Evolutionary conservation across 352 stramenopile species (phyloP), one percentile per base, ranked within the genome.

Genomic region (Phytopythium oedochilum): DNA sequence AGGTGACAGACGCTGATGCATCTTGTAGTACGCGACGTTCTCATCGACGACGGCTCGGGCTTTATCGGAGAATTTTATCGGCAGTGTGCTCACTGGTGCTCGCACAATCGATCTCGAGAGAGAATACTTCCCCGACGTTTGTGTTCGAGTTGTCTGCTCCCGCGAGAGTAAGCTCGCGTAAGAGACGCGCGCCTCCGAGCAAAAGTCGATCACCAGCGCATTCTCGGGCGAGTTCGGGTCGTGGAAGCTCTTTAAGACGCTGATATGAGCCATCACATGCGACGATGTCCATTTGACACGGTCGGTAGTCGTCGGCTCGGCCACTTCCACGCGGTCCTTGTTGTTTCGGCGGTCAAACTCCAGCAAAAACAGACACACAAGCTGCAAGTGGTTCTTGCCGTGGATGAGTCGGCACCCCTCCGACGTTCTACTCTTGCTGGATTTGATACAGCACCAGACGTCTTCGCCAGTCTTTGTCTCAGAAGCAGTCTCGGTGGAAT

Each of bases 161-260:
- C 55, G 49, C 15, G 58, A 31, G 1, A 61, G 61, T 31, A 76
- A 35, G 12, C 66, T 45, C 0, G 53, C 14, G 40, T 70, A 64
- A 20, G 55, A 53, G 11, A 60, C 53, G 0, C 70, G 70, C 6
- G 61, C 61, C 42, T 76, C 60, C 0, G 59, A 61, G 45, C 59
- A 72, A 46, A 74, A 75, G 39, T 76, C 67, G 17, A 71, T 60
- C 14, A 79, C 53, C 11, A 79, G 40, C 3, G 58, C 67, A 1
- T 40, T 49, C 6, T 68, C 56, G 3, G 36, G 59, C 14, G 57
- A 53, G n/a, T 63, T 42, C 15, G 59, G 48, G 0, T 51, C 45
- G 40, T 76, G 70, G 38, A 75, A 68, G 3, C 55, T 72, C 44
- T 79, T 76, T 42, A 79, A 59, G 23, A 66, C 61, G 18, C 70